Base-by-base conservation (phyloP, 139 green algal genomes). In the Haematococcus sp. region DNA sequence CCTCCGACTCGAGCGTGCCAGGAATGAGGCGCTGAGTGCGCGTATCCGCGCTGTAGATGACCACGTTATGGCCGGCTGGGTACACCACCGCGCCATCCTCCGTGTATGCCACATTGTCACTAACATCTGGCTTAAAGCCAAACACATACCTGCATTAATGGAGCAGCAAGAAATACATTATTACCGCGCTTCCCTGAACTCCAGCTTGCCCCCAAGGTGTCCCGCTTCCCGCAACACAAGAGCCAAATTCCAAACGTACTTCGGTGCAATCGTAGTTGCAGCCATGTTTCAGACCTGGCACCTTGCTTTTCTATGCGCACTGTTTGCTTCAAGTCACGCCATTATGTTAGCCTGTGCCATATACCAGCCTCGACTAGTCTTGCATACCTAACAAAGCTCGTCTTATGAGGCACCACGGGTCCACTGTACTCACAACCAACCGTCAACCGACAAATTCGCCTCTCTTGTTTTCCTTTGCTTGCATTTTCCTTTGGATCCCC, bases 71-170 rank as follows among this genome's bases (percentile, higher is more conserved):
- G 3, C 93, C 93, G 11, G 84, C 88, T 1, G 86, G 82, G 67
- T 94, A 98, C 23, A 94, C 68, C 15, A 95, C 71, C 0, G 83
- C 88, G 11, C 75, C 82, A 69, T 97, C 92, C 20, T 97, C 92
- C 9, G 85, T 40, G 63, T 90, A 94, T 9, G 88, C 82, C 1
- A 97, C 56, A 70, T 89, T 90, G 58, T 96, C 83, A 22, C 75
- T 73, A 0, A 94, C 81, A 58, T 89, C 84, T 16, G 83, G 74
- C 0, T 87, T 80, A 27, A 92, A 78, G 15, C 93, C 93, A 75
- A 96, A 97, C 13, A 95, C 83, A 60, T 93, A 87, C 83, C 91
- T 95, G 82, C 76, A 76, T 64, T 4, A 16, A 40, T 40, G 23
- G 15, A 73, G 4, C n/a, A 20, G 65, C 3, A 33, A 13, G 11